Evolutionary conservation across 2,329 filamentous ascomycete species (phyloP), one percentile per base, ranked within the genome.

Genomic region (Scorias spongiosa): DNA sequence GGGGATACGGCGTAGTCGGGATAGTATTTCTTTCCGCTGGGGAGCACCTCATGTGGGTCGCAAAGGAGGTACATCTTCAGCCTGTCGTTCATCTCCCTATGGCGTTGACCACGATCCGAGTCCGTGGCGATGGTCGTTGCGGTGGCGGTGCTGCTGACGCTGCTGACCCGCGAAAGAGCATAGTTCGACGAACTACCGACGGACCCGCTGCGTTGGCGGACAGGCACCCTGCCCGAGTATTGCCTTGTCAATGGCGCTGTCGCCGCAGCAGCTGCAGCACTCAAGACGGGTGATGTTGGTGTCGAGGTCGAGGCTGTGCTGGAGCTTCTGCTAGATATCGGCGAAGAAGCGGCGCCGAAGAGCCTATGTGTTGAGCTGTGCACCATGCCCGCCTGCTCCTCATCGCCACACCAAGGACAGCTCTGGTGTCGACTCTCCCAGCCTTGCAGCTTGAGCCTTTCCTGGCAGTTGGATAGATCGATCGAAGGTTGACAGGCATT

Each of bases 341-440:
- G 9, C 32, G 32, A 36, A 15, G 32, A 36, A 12, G 3, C 11
- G 42, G 63, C 64, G 48, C 67, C 67, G n/a, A 70, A 65, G 40
- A 70, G 62, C 29, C 64, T 57, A 53, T 69, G 69, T 29, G 68
- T 68, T n/a, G 64, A 60, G 44, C 52, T 54, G 44, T 62, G 57
- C 39, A 67, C 57, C 42, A 62, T 56, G 34, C 44, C 46, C 46
- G 54, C 51, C 1, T 32, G 36, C 10, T 20, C 10, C 9, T 29
- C 28, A 26, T 45, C 32, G 37, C 57, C 53, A 54, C 68, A 71
- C 61, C 66, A 71, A 10, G 68, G 68, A 51, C 68, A 71, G 49
- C 60, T 60, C 41, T 66, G 61, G 47, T 61, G 63, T 48, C 67
- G 66, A 48, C 62, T 66, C 54, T 71, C 68, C 68, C 68, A 71